These are phyloP conservation scores for Linderina pennispora DNA, from an alignment of 192 early-diverging fungal genomes.

Conservation along the genomic window DNA sequence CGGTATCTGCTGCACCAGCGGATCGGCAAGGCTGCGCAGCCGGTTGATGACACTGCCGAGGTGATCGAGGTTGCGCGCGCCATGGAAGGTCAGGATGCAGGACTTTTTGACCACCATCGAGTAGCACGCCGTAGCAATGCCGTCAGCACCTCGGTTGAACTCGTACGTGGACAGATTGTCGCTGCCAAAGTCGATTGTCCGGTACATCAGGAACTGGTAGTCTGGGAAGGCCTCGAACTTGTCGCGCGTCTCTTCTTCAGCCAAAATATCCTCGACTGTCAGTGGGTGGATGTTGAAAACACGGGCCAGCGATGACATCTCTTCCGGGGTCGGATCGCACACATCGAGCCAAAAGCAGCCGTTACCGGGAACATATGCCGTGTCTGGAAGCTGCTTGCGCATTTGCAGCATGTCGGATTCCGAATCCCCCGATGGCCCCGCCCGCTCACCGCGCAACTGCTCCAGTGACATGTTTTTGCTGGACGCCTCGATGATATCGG, in stretches of 20 bases:
- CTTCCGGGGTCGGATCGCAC: slow-evolving; percentile 50
- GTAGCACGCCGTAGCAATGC: slow-evolving; percentile 56
- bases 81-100: slow-evolving; percentile 35
- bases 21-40: slow-evolving; percentile 13
- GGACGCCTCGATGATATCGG: slow-evolving; percentile 41
- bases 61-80: slow-evolving; percentile 51
- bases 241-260: slow-evolving; percentile 83
- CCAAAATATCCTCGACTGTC: slow-evolving; percentile 83
- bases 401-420: slow-evolving; percentile 7
- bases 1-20: not conserved
- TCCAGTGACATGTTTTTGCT: slow-evolving; percentile 13
- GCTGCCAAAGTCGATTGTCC: slow-evolving; percentile 63
- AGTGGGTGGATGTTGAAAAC: slow-evolving; percentile 73
- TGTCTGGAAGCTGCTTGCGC: not conserved
- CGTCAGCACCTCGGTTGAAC: slow-evolving; percentile 50
- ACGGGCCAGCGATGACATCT: slow-evolving; percentile 58
- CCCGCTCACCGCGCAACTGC: slow-evolving; percentile 10
- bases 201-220: slow-evolving; percentile 87
- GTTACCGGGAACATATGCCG: not conserved
- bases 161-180: slow-evolving; percentile 37
- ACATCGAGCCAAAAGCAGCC: slow-evolving; percentile 82
- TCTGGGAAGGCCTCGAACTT: slow-evolving; percentile 82
- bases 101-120: slow-evolving; percentile 30
- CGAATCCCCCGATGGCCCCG: too few species aligned
- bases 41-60: slow-evolving; percentile 48